These are phyloP conservation scores for Malassezia psittaci DNA, from an alignment of 1,284 basidiomycete genomes.

Conservation along the genomic window DNA sequence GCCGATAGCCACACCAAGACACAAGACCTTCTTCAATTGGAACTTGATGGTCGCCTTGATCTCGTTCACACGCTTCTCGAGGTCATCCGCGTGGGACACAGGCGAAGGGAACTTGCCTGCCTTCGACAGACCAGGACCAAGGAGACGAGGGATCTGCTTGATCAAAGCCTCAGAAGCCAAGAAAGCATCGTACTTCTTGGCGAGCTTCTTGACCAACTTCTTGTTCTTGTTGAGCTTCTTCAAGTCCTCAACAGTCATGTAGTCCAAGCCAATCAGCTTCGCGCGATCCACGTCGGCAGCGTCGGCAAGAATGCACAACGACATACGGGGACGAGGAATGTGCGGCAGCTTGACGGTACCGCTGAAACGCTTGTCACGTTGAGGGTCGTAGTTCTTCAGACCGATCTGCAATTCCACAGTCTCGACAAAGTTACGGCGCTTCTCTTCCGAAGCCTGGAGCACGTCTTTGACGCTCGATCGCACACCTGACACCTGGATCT, in stretches of 20 bases:
- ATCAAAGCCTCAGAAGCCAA: constrained; percentile 93
- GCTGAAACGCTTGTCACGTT: constrained; percentile 49
- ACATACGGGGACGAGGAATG: constrained; percentile 96
- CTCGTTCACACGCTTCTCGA: constrained; percentile 81
- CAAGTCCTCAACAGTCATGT: constrained; percentile 96
- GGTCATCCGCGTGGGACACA: constrained; percentile 83
- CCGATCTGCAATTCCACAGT: constrained; percentile 49
- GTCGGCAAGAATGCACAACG: constrained; percentile 97
- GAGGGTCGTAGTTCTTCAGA: constrained; percentile 48
- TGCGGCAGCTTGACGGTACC: constrained; percentile 66
- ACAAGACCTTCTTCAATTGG: constrained; percentile 84
- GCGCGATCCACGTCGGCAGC: constrained; percentile 97
- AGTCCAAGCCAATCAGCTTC: constrained; percentile 91
- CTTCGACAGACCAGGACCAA: constrained; percentile 98
- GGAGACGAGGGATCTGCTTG: constrained; percentile 99
- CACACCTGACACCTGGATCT: constrained; percentile 45
- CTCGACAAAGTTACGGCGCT: constrained; percentile 47
- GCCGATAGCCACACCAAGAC: constrained; percentile 95
- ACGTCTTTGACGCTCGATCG: constrained; percentile 42
- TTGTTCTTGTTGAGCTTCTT: constrained; percentile 99
- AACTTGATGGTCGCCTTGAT: constrained; percentile 84
- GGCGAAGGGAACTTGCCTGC: constrained; percentile 97
- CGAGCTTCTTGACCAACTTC: constrained; percentile 99
- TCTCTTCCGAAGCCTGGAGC: constrained; percentile 43
- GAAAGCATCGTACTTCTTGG: constrained; percentile 99